Evolutionary conservation across 2,329 filamentous ascomycete species (phyloP).

Genomic region (Epichloe aotearoae): DNA sequence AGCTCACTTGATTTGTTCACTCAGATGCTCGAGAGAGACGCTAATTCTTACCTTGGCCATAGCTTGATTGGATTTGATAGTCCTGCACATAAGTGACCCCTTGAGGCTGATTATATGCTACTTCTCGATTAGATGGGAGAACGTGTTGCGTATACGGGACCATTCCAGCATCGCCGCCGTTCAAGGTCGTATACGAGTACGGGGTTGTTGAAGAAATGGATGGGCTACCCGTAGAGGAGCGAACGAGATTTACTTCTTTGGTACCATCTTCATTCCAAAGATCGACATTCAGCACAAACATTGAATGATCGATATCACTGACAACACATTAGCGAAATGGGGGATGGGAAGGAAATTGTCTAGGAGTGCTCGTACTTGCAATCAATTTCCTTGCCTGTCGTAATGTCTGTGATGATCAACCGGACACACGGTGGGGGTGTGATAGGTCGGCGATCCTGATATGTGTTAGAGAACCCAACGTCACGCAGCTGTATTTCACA

Average conservation of each 20-base stretch:
- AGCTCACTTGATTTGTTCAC: not conserved
- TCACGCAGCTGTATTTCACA: not conserved
- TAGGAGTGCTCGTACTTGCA: conserved; percentile 50
- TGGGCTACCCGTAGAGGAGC: conserved; percentile 50
- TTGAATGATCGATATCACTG: conserved; percentile 25
- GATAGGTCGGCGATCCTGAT: conserved; percentile 81
- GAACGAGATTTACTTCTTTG: conserved; percentile 53
- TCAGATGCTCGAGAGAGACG: not conserved
- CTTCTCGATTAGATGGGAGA: conserved; percentile 25
- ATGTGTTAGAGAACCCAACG: not conserved
- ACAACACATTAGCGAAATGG: not conserved
- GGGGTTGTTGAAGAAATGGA: conserved; percentile 73
- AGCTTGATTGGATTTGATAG: conserved; percentile 18
- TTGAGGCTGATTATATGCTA: conserved; percentile 16
- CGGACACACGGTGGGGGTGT: conserved; percentile 89
- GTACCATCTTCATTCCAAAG: conserved; percentile 53
- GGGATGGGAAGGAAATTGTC: not conserved
- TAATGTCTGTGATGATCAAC: conserved; percentile 62
- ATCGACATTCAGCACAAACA: conserved; percentile 50
- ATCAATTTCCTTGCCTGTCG: conserved; percentile 68
- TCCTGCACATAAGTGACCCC: conserved; percentile 20
- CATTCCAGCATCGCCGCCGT: conserved; percentile 20
- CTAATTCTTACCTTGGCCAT: conserved; percentile 18
- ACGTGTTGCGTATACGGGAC: conserved; percentile 21
- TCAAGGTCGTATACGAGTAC: conserved; percentile 51